phyloP scores from a whole-genome alignment of 345 rosid genomes.

The Barbarea vulgaris region DNA sequence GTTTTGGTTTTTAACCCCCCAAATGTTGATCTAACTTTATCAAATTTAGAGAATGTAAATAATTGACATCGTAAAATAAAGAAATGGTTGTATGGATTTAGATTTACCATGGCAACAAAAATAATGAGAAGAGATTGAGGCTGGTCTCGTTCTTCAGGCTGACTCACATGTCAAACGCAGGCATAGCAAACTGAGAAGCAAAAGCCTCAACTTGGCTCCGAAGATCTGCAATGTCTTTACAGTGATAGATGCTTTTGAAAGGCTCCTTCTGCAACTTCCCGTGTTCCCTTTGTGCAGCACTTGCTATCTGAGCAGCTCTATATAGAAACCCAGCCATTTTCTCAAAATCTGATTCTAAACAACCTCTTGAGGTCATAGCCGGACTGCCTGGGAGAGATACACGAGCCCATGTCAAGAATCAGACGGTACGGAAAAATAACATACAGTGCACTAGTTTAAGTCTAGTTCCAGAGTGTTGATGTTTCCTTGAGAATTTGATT shows the following conservation, averaged over 20 bases:
- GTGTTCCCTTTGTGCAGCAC: slow-evolving; percentile 59
- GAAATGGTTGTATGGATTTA: slow-evolving; percentile 23
- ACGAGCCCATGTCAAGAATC: neutral
- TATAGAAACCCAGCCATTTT: slow-evolving; percentile 75
- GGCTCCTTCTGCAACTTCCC: slow-evolving; percentile 63
- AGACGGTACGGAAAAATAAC: neutral
- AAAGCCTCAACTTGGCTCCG: slow-evolving; percentile 65
- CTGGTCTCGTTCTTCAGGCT: slow-evolving; percentile 21
- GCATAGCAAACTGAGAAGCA: slow-evolving; percentile 86
- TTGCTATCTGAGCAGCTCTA: slow-evolving; percentile 76
- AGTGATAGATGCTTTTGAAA: slow-evolving; percentile 57
- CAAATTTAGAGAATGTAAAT: slow-evolving; percentile 5
- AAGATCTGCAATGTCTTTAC: slow-evolving; percentile 71
- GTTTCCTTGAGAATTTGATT: slow-evolving; percentile 13
- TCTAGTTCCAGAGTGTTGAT: slow-evolving; percentile 1
- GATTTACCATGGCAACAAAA: slow-evolving; percentile 38
- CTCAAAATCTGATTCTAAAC: slow-evolving; percentile 89
- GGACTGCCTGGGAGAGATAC: slow-evolving; percentile 67
- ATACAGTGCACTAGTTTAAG: neutral
- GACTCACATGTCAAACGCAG: slow-evolving; percentile 70
- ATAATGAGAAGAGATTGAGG: slow-evolving; percentile 20
- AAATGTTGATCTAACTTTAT: slow-evolving; percentile 29
- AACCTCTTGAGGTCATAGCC: slow-evolving; percentile 94
- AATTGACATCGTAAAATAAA: slow-evolving; percentile 20
- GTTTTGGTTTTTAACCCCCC: neutral